phyloP scores from a whole-genome alignment of 345 rosid genomes.

The Populus pruinosa region DNA sequence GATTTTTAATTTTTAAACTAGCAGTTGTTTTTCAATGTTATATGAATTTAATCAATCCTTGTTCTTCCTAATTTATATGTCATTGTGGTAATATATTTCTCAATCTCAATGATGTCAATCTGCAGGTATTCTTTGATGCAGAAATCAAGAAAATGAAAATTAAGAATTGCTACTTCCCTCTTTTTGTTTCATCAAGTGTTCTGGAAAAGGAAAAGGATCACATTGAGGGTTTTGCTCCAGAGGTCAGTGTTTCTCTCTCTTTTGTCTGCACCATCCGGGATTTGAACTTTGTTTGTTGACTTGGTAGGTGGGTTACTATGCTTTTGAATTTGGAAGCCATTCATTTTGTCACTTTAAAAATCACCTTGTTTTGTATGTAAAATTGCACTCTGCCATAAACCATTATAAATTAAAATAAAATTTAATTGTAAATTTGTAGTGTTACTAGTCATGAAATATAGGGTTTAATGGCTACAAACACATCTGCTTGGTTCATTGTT shows the following conservation, averaged over 20 bases:
- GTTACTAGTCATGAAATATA: too few relatives aligned
- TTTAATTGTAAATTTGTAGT: too few relatives aligned
- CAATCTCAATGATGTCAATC: conserved; percentile 13
- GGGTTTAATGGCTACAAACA: not conserved
- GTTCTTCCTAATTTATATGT: not conserved
- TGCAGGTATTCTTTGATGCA: conserved; percentile 82
- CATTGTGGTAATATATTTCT: not conserved
- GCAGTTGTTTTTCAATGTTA: not conserved
- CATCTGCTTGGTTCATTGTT: not conserved
- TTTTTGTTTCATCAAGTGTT: conserved; percentile 86
- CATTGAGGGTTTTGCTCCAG: conserved; percentile 93
- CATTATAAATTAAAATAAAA: not conserved
- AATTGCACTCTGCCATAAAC: not conserved
- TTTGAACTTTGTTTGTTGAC: not conserved
- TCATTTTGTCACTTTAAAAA: not conserved
- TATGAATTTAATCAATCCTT: not conserved
- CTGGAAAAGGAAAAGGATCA: conserved; percentile 93
- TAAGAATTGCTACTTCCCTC: conserved; percentile 92
- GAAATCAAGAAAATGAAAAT: conserved; percentile 92
- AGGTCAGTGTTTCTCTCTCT: conserved; percentile 47
- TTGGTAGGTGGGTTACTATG: not conserved
- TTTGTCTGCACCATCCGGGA: not conserved
- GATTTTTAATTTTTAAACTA: not conserved
- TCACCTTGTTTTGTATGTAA: not conserved
- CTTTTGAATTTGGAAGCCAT: not conserved